Percentiles rank a stretch among this genome's conserved stretches.
These are phyloP conservation scores for Penicillium manginii DNA, from an alignment of 495 filamentous ascomycete genomes.

Conservation along the genomic window DNA sequence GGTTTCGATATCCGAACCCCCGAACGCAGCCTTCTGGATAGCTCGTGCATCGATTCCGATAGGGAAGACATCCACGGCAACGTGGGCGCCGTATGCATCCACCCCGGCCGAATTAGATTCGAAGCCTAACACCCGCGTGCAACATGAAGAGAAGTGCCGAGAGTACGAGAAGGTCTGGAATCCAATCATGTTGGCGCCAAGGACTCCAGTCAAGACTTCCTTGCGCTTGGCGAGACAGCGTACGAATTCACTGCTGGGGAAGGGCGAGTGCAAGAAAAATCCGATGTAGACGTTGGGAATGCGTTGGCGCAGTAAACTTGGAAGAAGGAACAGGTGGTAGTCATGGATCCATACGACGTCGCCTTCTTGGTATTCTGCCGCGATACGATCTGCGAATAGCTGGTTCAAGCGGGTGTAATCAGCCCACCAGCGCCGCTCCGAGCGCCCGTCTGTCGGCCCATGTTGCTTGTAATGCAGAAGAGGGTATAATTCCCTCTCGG, in stretches of 20 bases:
- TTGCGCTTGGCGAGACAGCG: slow-evolving; percentile 83
- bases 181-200: slow-evolving; percentile 87
- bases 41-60: slow-evolving; percentile 84
- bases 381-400: slow-evolving; percentile 83
- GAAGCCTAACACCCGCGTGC: slow-evolving; percentile 83
- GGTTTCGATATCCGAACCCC: slow-evolving; percentile 64
- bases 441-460: slow-evolving; percentile 80
- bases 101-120: slow-evolving; percentile 80
- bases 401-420: slow-evolving; percentile 89
- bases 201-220: slow-evolving; percentile 82
- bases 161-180: slow-evolving; percentile 95
- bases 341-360: slow-evolving; percentile 92
- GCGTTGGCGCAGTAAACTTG: slow-evolving; percentile 79
- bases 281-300: slow-evolving; percentile 84
- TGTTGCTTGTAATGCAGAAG: slow-evolving; percentile 94
- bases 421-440: slow-evolving; percentile 80
- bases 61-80: slow-evolving; percentile 86
- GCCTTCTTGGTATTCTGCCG: slow-evolving; percentile 82
- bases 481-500: slow-evolving; percentile 86
- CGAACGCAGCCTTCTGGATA: slow-evolving; percentile 72
- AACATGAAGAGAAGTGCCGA: slow-evolving; percentile 89
- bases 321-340: slow-evolving; percentile 85
- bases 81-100: slow-evolving; percentile 84
- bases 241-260: slow-evolving; percentile 92
- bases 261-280: slow-evolving; percentile 90